phyloP scores from a whole-genome alignment of 345 rosid genomes.

The Garcia nutans region DNA sequence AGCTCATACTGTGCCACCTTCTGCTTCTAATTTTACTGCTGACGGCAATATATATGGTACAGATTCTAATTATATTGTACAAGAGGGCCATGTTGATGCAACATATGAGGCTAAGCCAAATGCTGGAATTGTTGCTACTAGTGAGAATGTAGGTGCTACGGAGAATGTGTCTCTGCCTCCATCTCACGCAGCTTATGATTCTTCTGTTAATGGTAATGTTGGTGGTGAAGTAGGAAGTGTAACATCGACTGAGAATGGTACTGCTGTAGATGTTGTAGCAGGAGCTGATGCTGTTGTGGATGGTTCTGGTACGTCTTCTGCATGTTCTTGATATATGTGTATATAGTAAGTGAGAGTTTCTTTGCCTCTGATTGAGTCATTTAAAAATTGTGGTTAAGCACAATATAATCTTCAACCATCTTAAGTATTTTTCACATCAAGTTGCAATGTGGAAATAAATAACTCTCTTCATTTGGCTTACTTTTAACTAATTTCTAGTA shows the following conservation, averaged over 20 bases:
- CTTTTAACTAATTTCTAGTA: background rate
- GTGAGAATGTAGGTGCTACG: constrained; percentile 23
- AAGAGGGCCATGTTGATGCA: constrained; percentile 24
- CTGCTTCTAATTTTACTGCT: background rate
- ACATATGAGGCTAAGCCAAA: constrained; percentile 25
- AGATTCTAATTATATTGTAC: constrained; percentile 25
- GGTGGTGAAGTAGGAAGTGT: constrained; percentile 34
- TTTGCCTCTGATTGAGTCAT: background rate
- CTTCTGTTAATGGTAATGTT: constrained; percentile 58
- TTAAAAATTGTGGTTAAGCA: background rate
- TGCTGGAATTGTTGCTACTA: constrained; percentile 16
- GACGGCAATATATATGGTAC: constrained; percentile 22
- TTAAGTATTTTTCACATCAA: background rate
- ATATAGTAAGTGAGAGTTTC: background rate
- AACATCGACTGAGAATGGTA: constrained; percentile 57
- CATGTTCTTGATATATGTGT: background rate
- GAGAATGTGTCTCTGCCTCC: constrained; percentile 24
- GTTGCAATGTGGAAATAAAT: constrained; percentile 1
- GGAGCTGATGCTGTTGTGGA: constrained; percentile 45
- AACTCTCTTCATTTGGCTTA: background rate
- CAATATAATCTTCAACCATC: background rate
- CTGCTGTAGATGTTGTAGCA: constrained; percentile 36
- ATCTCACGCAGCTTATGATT: constrained; percentile 34
- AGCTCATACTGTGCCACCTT: constrained; percentile 15
- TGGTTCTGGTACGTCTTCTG: constrained; percentile 57